Conservation (phyloP, 352 stramenopile species). For the Globisporangium radiosum region DNA sequence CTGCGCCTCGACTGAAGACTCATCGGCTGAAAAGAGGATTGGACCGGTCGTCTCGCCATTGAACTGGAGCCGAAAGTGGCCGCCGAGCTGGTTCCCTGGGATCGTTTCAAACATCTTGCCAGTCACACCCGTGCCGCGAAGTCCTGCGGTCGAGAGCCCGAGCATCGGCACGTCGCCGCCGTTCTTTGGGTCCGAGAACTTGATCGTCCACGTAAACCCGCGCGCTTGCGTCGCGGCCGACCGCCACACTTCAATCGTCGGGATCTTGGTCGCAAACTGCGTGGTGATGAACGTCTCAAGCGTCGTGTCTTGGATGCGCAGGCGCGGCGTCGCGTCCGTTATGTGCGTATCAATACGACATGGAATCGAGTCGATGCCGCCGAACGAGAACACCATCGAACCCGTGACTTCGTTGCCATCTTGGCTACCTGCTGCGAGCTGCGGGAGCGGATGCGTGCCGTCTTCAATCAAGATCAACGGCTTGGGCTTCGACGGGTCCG, state of each 20-base stretch:
- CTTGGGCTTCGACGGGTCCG: slow-evolving; percentile 10
- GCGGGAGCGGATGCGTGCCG: slow-evolving; percentile 21
- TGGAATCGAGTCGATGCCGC: slow-evolving; percentile 21
- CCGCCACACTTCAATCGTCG: slow-evolving; percentile 41
- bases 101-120: slow-evolving; percentile 63
- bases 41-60: slow-evolving; percentile 91
- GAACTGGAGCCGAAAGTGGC: slow-evolving; percentile 92
- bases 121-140: slow-evolving; percentile 26
- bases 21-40: slow-evolving; percentile 82
- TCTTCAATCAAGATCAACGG: slow-evolving; percentile 44
- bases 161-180: slow-evolving; percentile 82
- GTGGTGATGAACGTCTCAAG: slow-evolving; percentile 36
- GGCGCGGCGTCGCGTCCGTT: slow-evolving; percentile 18
- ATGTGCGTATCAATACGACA: slow-evolving; percentile 46
- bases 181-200: slow-evolving; percentile 41
- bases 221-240: slow-evolving; percentile 55
- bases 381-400: slow-evolving; percentile 60
- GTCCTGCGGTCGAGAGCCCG: slow-evolving; percentile 25
- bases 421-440: slow-evolving; percentile 54
- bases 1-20: slow-evolving; percentile 76
- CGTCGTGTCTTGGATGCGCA: slow-evolving; percentile 22
- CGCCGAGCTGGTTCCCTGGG: slow-evolving; percentile 85
- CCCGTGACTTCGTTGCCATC: slow-evolving; percentile 91
- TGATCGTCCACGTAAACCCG: slow-evolving; percentile 81
- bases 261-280: slow-evolving; percentile 30